Conservation (phyloP, 352 stramenopile genomes). For the Phytophthora foliorum region DNA sequence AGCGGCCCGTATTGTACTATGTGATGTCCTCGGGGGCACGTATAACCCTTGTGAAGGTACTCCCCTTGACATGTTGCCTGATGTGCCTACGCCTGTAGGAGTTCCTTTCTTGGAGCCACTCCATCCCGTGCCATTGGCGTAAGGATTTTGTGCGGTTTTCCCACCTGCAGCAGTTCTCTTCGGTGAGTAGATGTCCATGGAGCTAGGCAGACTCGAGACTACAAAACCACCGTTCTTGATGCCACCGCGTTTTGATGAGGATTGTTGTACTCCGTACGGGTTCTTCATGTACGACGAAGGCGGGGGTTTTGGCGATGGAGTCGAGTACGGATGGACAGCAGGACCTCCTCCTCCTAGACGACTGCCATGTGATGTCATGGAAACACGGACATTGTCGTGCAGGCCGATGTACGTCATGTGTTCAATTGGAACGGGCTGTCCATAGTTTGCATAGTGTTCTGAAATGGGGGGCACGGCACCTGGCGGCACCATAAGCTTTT, state of each 20-base stretch:
- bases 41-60: constrained; percentile 42
- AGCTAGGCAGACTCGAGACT: constrained; percentile 40
- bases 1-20: constrained; percentile 44
- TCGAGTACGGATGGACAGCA: constrained; percentile 48
- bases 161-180: constrained; percentile 43
- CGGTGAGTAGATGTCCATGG: constrained; percentile 64
- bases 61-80: constrained; percentile 25
- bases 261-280: constrained; percentile 39
- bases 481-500: constrained; percentile 41
- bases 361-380: constrained; percentile 71
- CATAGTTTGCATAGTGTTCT: constrained; percentile 43
- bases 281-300: constrained; percentile 63
- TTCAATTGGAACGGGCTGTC: constrained; percentile 37
- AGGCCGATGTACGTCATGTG: constrained; percentile 55
- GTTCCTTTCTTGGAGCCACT: constrained; percentile 32
- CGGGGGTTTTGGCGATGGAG: constrained; percentile 55
- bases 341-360: constrained; percentile 16
- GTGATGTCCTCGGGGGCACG: constrained; percentile 51
- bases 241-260: constrained; percentile 35
- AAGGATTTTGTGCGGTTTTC: constrained; percentile 25
- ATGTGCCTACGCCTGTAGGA: constrained; percentile 4
- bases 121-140: constrained; percentile 25
- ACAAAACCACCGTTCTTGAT: constrained; percentile 23
- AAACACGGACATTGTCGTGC: constrained; percentile 45
- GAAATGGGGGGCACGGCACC: constrained; percentile 42